phyloP scores from a whole-genome alignment of 805 yeast species.

The Ogataea ganodermae region DNA sequence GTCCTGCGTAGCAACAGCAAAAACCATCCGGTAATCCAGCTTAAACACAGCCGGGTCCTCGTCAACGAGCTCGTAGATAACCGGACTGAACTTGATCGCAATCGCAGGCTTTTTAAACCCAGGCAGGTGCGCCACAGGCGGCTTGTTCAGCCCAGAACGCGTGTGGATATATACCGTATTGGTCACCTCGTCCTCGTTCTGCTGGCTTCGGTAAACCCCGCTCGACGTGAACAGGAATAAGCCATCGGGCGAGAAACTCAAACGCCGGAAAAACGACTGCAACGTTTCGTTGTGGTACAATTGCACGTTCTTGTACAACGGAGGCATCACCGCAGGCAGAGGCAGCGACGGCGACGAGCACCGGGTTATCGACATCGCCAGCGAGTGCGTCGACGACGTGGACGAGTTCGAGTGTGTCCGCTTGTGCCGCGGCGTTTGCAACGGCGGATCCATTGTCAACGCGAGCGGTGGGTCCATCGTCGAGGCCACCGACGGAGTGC shows the following conservation, averaged over 20 bases:
- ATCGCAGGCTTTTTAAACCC: slow-evolving; percentile 82
- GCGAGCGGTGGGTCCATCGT: slow-evolving; percentile 35
- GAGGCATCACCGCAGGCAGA: slow-evolving; percentile 50
- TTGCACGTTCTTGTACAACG: slow-evolving; percentile 41
- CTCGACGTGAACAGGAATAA: slow-evolving; percentile 73
- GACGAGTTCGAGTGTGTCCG: slow-evolving; percentile 45
- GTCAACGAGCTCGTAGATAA: slow-evolving; percentile 46
- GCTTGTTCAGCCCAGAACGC: slow-evolving; percentile 61
- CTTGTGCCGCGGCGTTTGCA: slow-evolving; percentile 37
- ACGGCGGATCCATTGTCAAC: slow-evolving; percentile 35
- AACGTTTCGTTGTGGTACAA: slow-evolving; percentile 84
- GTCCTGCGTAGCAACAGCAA: slow-evolving; percentile 93
- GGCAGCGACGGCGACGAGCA: slow-evolving; percentile 37
- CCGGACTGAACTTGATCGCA: slow-evolving; percentile 77
- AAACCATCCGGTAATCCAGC: slow-evolving; percentile 77
- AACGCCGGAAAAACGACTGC: slow-evolving; percentile 85
- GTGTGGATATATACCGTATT: slow-evolving; percentile 83
- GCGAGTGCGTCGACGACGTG: slow-evolving; percentile 36
- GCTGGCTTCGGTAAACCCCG: slow-evolving; percentile 53
- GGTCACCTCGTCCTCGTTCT: slow-evolving; percentile 23
- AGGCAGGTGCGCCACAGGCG: slow-evolving; percentile 80
- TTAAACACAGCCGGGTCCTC: slow-evolving; percentile 40
- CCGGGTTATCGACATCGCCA: slow-evolving; percentile 29
- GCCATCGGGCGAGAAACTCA: slow-evolving; percentile 91
- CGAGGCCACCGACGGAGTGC: slow-evolving; percentile 15